Evolutionary conservation across 495 filamentous ascomycete species (phyloP), one percentile per base, ranked within the genome.

Genomic region (Penicillium manginii): DNA sequence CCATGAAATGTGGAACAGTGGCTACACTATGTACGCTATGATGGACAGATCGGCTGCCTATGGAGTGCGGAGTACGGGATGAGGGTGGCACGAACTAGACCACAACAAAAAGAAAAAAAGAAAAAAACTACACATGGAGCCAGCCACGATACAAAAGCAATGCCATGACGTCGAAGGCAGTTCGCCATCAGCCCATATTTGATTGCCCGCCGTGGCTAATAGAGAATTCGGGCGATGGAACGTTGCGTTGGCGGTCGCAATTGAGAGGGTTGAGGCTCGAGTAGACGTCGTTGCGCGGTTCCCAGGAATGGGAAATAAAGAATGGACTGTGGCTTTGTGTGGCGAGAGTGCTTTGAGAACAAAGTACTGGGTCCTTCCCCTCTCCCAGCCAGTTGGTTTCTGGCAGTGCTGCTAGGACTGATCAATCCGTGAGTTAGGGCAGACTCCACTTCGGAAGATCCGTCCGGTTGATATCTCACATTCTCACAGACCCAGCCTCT

Each of bases 401-500:
- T 26, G 4, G n/a, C 15, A 29, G 5, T 29, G 26, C 26, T 29
- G 5, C 26, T 29, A 17, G 10, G 40, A 43, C 40, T 43, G 40
- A 43, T 43, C 40, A 43, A 43, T n/a, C 40, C 40, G 35, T 29
- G 40, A 43, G 17, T 43, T 43, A 50, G 51, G 49, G 52, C 12
- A 15, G 6, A 26, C 43, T 55, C 47, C 59, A 23, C 40, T 47
- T 11, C 39, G 37, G 33, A 18, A 51, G 39, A 32, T 42, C 43
- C 21, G 48, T 43, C 48, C 33, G 61, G 59, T 54, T 61, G 67
- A 70, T 62, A 70, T 68, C 67, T 70, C 67, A 70, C 67, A 70
- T 70, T 70, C 60, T 59, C 57, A 2, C 32, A 50, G 8, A 32
- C 42, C 64, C 64, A 58, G 58, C 61, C 64, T 54, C 55, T 64